These are phyloP conservation scores for Scheffersomyces stipitis DNA, from an alignment of 805 yeast genomes.

Conservation along the genomic window DNA sequence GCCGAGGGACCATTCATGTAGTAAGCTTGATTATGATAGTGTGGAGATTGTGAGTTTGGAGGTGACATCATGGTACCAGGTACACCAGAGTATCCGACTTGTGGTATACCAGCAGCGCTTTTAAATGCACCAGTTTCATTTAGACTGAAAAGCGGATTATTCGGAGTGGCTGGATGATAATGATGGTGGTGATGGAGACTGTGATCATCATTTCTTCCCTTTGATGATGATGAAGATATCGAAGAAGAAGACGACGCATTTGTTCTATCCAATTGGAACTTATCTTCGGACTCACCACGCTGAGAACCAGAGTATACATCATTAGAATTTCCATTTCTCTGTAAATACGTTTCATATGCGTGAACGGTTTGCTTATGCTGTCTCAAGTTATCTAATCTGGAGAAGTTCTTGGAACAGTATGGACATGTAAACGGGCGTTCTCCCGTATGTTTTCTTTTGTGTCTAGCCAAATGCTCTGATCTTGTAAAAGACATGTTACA, in stretches of 20 bases:
- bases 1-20: conserved; percentile 4
- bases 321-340: conserved; percentile 4
- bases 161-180: conserved; percentile 11
- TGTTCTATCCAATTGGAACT: too few relatives aligned
- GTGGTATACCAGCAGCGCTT: too few relatives aligned
- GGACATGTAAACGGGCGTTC: conserved; percentile 90
- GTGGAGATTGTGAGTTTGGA: conserved; percentile 26
- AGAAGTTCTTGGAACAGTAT: conserved; percentile 74
- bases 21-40: conserved; percentile 9
- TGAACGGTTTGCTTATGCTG: conserved; percentile 84
- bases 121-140: too few relatives aligned
- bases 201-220: neutral
- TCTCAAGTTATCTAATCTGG: conserved; percentile 81
- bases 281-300: neutral
- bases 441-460: conserved; percentile 90
- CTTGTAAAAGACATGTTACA: conserved; percentile 89
- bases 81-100: too few relatives aligned
- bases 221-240: neutral
- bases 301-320: neutral
- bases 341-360: conserved; percentile 36
- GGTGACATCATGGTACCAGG: conserved; percentile 27
- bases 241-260: too few relatives aligned
- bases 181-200: neutral
- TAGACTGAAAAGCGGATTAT: conserved; percentile 6
- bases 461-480: conserved; percentile 90